A percentile compares a stretch with the other conserved stretches of the same genome.
Conservation (phyloP, 306 rosid species). For the Glycine soja region DNA sequence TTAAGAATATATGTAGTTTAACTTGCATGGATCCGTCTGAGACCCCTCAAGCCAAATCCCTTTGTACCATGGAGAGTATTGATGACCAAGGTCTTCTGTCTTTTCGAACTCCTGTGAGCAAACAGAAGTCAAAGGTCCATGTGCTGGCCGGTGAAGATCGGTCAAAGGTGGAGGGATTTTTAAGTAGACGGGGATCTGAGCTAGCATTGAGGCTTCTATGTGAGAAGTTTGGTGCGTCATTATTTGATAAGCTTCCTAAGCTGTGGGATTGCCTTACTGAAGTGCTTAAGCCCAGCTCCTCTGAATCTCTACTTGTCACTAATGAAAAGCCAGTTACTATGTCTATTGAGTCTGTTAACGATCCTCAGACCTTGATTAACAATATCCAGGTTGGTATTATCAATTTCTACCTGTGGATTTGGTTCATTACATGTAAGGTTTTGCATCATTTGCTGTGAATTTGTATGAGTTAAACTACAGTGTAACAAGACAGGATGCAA, state of each 20-base stretch:
- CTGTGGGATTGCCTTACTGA: constrained; percentile 98
- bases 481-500: constrained; percentile 8
- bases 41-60: constrained; percentile 90
- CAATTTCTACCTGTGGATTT: constrained; percentile 22
- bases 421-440: constrained; percentile 27
- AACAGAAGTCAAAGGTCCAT: constrained; percentile 78
- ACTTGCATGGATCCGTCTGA: constrained; percentile 89
- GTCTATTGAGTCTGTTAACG: constrained; percentile 64
- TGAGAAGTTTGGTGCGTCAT: constrained; percentile 73
- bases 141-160: constrained; percentile 83
- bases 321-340: constrained; percentile 53
- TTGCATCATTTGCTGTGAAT: constrained; percentile 20
- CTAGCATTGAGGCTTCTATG: constrained; percentile 84
- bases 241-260: constrained; percentile 92
- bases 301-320: constrained; percentile 50
- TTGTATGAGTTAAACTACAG: constrained; percentile 11
- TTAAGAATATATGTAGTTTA: constrained; percentile 86
- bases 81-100: constrained; percentile 89
- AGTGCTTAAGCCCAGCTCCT: constrained; percentile 72
- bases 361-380: constrained; percentile 90
- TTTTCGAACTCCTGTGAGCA: constrained; percentile 62
- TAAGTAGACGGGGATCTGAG: constrained; percentile 97
- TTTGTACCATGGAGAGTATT: constrained; percentile 76
- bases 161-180: constrained; percentile 86
- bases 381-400: constrained; percentile 84